phyloP scores from a whole-genome alignment of 345 rosid genomes.

The Citrus hindsii region DNA sequence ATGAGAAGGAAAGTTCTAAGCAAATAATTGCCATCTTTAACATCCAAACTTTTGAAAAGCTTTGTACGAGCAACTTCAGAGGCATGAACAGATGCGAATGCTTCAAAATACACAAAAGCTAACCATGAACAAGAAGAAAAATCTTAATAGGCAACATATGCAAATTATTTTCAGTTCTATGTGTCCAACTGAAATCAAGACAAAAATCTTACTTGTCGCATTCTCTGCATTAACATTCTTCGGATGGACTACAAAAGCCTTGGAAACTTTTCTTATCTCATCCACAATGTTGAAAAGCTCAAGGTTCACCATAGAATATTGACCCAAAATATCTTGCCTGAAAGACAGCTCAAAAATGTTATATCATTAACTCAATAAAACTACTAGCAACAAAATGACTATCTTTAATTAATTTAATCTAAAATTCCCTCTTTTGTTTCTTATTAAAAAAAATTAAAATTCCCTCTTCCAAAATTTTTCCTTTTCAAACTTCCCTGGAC shows the following conservation, averaged over 20 bases:
- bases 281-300: constrained; percentile 92
- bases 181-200: neutral
- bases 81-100: neutral
- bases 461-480: neutral
- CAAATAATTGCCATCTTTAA: neutral
- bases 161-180: neutral
- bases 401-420: neutral
- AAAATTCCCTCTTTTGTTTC: neutral
- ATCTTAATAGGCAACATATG: neutral
- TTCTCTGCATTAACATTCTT: constrained; percentile 87
- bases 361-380: neutral
- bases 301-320: constrained; percentile 87
- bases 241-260: constrained; percentile 81
- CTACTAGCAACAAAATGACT: neutral
- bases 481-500: neutral
- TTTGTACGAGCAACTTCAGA: neutral
- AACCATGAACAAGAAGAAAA: neutral
- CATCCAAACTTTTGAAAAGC: neutral
- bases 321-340: constrained; percentile 94
- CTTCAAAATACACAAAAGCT: neutral
- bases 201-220: constrained; percentile 54
- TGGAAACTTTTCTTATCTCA: constrained; percentile 75
- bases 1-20: neutral
- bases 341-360: constrained; percentile 1
- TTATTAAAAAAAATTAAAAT: neutral